Conservation (phyloP, 2,329 filamentous ascomycete genomes). For the Penicillium nordicum region DNA sequence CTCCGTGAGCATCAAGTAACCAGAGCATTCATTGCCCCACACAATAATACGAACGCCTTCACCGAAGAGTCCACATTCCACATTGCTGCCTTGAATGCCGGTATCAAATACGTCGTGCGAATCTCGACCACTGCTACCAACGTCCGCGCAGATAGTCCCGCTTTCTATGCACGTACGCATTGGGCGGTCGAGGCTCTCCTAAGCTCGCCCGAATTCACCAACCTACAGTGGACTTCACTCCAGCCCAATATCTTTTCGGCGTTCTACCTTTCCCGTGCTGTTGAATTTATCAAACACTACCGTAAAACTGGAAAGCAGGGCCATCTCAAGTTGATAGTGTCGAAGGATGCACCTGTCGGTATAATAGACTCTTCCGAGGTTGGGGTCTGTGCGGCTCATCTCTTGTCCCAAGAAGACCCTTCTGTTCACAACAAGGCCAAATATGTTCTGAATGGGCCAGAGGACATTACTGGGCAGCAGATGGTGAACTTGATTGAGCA, state of each 20-base stretch:
- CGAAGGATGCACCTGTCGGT: constrained; percentile 30
- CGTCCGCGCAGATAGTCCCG: constrained; percentile 33
- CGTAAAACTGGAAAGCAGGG: constrained; percentile 34
- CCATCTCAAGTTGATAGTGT: constrained; percentile 28
- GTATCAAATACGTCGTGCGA: constrained; percentile 44
- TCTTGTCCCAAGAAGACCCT: constrained; percentile 32
- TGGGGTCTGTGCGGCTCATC: constrained; percentile 36
- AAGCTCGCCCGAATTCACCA: constrained; percentile 34
- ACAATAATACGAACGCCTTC: constrained; percentile 40
- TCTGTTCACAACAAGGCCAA: constrained; percentile 31
- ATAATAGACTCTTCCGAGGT: constrained; percentile 21
- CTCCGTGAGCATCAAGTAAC: constrained; percentile 37
- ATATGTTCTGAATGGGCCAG: constrained; percentile 43
- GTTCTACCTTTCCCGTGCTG: constrained; percentile 24
- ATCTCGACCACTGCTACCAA: constrained; percentile 42
- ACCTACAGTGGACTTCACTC: constrained; percentile 41
- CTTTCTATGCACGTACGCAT: constrained; percentile 40
- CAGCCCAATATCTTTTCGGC: constrained; percentile 37
- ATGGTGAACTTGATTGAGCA: constrained; percentile 37
- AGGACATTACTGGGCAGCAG: constrained; percentile 38
- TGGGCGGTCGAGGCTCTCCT: constrained; percentile 45
- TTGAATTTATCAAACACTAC: constrained; percentile 33
- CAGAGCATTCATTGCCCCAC: constrained; percentile 42
- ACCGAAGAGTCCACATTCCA: constrained; percentile 42
- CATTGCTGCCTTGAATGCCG: constrained; percentile 32